These are phyloP conservation scores for barley (Hordeum vulgare) DNA, from an alignment of 176 grass and related monocot genomes.

Conservation along the genomic window MorexV3_pseudomolecules_assembly NC_058522.1:36467717-36468216, in stretches of 20 bases:
- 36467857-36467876: slow-evolving; percentile 88
- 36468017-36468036: too few relatives aligned
- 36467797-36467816: not conserved
- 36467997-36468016: slow-evolving; percentile 10
- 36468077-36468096: slow-evolving; percentile 95
- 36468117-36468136: slow-evolving; percentile 97
- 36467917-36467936: slow-evolving; percentile 98
- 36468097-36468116: slow-evolving; percentile 99
- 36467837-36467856: slow-evolving; percentile 99
- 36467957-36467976: not conserved
- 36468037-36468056: too few relatives aligned
- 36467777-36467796: not conserved
- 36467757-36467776: not conserved
- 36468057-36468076: slow-evolving; percentile 99
- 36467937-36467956: slow-evolving; percentile 32
- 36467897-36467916: slow-evolving; percentile 94
- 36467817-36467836: slow-evolving; percentile 87
- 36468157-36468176: slow-evolving; percentile 94
- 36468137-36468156: slow-evolving; percentile 98
- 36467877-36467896: slow-evolving; percentile 98
- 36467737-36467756: not conserved
- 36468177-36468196: slow-evolving; percentile 99
- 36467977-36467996: not conserved
- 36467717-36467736: slow-evolving; percentile 50
- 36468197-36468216: slow-evolving; percentile 99